Evolutionary conservation across 2,329 filamentous ascomycete species (phyloP).

Genomic region (Penicillium capsulatum): DNA sequence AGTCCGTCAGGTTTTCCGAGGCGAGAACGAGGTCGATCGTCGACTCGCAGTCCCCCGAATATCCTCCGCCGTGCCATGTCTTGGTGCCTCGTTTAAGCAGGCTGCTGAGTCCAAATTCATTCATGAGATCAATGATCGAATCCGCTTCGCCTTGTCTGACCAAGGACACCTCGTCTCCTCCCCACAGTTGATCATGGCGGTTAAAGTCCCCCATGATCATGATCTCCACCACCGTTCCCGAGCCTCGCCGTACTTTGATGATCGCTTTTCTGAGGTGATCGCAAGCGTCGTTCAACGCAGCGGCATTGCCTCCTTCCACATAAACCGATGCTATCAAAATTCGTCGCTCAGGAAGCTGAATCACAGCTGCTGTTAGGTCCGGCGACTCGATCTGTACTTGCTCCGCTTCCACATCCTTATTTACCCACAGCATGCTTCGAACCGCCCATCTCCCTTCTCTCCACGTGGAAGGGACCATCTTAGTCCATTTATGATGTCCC

Average conservation of each 20-base stretch:
- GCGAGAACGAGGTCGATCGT: too few relatives aligned
- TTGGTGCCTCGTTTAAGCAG: constrained; percentile 36
- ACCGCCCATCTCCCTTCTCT: constrained; percentile 23
- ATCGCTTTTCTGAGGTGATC: constrained; percentile 20
- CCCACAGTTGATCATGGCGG: constrained; percentile 27
- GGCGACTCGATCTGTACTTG: too few relatives aligned
- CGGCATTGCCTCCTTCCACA: constrained; percentile 15
- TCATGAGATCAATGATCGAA: constrained; percentile 37
- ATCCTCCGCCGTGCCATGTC: constrained; percentile 28
- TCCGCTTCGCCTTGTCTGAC: constrained; percentile 37
- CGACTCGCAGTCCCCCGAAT: constrained; percentile 17
- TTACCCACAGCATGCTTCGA: constrained; percentile 27
- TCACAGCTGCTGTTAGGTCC: too few relatives aligned
- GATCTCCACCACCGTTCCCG: constrained; percentile 19
- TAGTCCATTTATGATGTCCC: too few relatives aligned
- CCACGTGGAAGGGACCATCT: too few relatives aligned
- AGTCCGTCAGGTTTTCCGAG: too few relatives aligned
- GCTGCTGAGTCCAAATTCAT: too few relatives aligned
- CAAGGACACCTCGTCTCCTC: constrained; percentile 29
- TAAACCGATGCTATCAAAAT: constrained; percentile 28
- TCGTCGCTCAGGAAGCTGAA: too few relatives aligned
- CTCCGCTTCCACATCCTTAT: constrained; percentile 24
- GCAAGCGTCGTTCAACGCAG: constrained; percentile 13
- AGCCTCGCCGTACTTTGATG: constrained; percentile 14
- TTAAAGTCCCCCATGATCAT: too few relatives aligned